phyloP scores from a whole-genome alignment of 2,329 filamentous ascomycete genomes.

The Clarireedia homoeocarpa region DNA sequence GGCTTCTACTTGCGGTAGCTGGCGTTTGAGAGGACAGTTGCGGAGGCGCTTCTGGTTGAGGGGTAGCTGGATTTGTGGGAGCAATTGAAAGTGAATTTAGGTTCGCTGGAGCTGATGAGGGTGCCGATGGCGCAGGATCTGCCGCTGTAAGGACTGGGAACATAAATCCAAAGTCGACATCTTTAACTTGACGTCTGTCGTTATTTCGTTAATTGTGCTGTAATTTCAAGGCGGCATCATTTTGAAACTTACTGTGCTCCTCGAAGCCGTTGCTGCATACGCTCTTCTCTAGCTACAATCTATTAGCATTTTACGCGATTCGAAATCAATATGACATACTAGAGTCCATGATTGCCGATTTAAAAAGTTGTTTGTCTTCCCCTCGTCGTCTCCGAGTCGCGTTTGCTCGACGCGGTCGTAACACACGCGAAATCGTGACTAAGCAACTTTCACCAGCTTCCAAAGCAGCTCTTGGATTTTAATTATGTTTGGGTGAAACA shows the following conservation, averaged over 20 bases:
- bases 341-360: conserved; percentile 3
- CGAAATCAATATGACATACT: not conserved
- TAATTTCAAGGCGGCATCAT: not conserved
- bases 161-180: conserved; percentile 51
- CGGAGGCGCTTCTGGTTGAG: conserved; percentile 13
- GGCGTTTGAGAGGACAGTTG: conserved; percentile 15
- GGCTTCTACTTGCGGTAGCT: conserved; percentile 10
- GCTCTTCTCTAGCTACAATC: conserved; percentile 46
- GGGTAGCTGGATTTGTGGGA: conserved; percentile 8
- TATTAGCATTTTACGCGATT: conserved; percentile 3
- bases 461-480: no score
- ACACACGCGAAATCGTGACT: no score
- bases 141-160: conserved; percentile 32
- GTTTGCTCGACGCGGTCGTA: not conserved
- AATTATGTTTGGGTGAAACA: no score
- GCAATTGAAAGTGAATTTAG: conserved; percentile 2
- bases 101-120: conserved; percentile 2
- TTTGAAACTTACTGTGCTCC: conserved; percentile 48
- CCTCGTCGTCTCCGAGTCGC: conserved; percentile 5
- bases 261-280: conserved; percentile 56
- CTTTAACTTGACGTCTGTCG: conserved; percentile 43
- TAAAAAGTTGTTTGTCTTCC: not conserved
- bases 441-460: no score
- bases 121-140: conserved; percentile 7
- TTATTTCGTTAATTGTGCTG: conserved; percentile 32